phyloP scores from a whole-genome alignment of 805 yeast species.

The Candida germanica region DNA sequence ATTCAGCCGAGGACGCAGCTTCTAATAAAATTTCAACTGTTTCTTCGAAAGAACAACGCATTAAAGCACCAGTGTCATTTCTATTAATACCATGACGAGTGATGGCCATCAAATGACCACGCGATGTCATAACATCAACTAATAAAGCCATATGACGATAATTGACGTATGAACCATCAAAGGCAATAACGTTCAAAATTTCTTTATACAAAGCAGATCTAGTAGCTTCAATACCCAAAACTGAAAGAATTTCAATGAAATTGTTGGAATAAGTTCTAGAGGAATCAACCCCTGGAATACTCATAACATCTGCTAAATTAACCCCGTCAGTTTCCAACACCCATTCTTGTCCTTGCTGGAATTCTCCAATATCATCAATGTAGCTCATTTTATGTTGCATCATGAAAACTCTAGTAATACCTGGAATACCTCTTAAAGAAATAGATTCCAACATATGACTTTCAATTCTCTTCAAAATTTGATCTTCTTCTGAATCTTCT shows the following conservation, averaged over 20 bases:
- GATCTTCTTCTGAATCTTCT: constrained; percentile 96
- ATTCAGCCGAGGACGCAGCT: constrained; percentile 97
- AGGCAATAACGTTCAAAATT: constrained; percentile 94
- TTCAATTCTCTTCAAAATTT: constrained; percentile 90
- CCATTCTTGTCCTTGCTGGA: constrained; percentile 90
- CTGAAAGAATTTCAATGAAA: constrained; percentile 91
- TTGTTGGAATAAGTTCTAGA: constrained; percentile 91
- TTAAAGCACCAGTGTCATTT: constrained; percentile 97
- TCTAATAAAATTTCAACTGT: constrained; percentile 96
- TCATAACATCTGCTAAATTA: constrained; percentile 90
- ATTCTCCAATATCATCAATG: constrained; percentile 84
- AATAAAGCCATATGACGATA: constrained; percentile 97
- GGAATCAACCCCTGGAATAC: constrained; percentile 92
- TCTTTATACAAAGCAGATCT: constrained; percentile 91
- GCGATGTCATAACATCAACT: constrained; percentile 97
- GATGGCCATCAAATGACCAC: constrained; percentile 97
- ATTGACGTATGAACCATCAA: constrained; percentile 99
- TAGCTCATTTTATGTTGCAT: constrained; percentile 74
- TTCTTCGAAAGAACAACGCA: constrained; percentile 99
- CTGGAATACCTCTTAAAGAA: constrained; percentile 92
- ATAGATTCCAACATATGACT: constrained; percentile 95
- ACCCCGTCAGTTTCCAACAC: constrained; percentile 99
- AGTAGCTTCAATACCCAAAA: constrained; percentile 97
- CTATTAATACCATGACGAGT: constrained; percentile 99
- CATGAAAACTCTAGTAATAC: constrained; percentile 87